phyloP scores from a whole-genome alignment of 257 asterid genomes.

The Gentiana macrophylla region DNA sequence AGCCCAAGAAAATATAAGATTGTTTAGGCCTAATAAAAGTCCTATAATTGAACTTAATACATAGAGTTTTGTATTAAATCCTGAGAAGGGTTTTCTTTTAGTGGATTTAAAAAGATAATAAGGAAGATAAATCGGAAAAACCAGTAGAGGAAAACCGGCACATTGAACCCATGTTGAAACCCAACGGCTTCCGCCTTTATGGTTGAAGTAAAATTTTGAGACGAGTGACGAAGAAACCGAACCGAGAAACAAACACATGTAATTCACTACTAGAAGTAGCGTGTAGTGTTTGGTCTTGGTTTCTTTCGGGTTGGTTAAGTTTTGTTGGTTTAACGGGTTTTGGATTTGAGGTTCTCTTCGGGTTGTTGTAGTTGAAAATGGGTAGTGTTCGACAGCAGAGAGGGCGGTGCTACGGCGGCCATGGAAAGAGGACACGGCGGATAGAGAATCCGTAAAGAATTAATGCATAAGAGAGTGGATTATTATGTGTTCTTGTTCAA shows the following conservation, averaged over 20 bases:
- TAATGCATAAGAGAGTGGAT: too few relatives aligned
- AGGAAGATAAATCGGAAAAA: conserved; percentile 35
- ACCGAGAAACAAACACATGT: conserved; percentile 33
- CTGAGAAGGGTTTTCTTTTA: conserved; percentile 35
- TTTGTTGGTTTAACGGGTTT: not conserved
- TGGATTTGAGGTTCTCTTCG: too few relatives aligned
- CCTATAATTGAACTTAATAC: conserved; percentile 27
- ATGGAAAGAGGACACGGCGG: too few relatives aligned
- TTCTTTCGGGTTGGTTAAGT: conserved; percentile 1
- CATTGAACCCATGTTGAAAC: conserved; percentile 62
- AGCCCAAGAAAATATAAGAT: conserved; percentile 53
- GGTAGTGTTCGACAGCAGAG: too few relatives aligned
- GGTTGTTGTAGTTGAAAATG: too few relatives aligned
- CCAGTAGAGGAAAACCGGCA: conserved; percentile 62
- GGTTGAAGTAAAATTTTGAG: conserved; percentile 60
- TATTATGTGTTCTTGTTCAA: too few relatives aligned
- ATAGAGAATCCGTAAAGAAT: too few relatives aligned
- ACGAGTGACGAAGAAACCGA: conserved; percentile 39
- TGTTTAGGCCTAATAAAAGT: conserved; percentile 39
- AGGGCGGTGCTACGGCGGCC: too few relatives aligned
- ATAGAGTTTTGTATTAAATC: conserved; percentile 15
- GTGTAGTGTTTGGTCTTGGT: conserved; percentile 21
- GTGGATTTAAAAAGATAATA: conserved; percentile 19
- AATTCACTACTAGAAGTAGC: conserved; percentile 31
- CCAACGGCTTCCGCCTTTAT: conserved; percentile 61